A percentile compares a stretch with the other conserved stretches of the same genome.
Conservation (phyloP, 495 filamentous ascomycete species). For the Aspergillus cristatus region DNA sequence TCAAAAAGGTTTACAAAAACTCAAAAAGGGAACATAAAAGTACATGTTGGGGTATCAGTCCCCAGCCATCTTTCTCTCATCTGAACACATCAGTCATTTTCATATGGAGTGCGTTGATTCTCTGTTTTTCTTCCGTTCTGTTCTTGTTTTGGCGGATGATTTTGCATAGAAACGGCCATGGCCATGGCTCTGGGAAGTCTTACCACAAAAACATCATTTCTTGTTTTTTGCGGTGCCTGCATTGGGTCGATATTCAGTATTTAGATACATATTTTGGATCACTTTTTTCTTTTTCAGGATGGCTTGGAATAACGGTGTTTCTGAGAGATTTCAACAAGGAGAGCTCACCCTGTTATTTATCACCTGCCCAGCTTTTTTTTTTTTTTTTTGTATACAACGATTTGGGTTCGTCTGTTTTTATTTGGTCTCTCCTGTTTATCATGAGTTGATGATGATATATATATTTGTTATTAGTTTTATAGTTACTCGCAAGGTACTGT, state of each 20-base stretch:
- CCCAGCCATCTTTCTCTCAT: background rate
- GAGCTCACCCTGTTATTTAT: conserved; percentile 9
- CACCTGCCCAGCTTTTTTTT: conserved; percentile 1
- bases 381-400: conserved; percentile 1
- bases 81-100: too few species aligned
- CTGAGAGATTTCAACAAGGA: too few species aligned
- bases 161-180: conserved; percentile 21
- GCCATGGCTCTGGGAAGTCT: conserved; percentile 10
- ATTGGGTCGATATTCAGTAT: background rate
- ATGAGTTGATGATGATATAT: too few species aligned
- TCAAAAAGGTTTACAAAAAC: conserved; percentile 18
- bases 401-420: too few species aligned
- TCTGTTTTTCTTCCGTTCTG: too few species aligned
- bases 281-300: conserved; percentile 2
- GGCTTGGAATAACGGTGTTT: too few species aligned
- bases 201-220: background rate
- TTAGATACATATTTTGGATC: conserved; percentile 1
- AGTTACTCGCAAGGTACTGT: too few species aligned
- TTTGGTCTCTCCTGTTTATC: too few species aligned
- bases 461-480: too few species aligned
- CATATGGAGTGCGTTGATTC: too few species aligned
- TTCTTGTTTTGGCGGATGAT: conserved; percentile 4
- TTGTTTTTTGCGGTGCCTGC: background rate
- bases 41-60: conserved; percentile 3
- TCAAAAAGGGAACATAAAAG: conserved; percentile 13